These are phyloP conservation scores for Filosporella fistucella DNA, from an alignment of 495 filamentous ascomycete species.

Conservation along the genomic window DNA sequence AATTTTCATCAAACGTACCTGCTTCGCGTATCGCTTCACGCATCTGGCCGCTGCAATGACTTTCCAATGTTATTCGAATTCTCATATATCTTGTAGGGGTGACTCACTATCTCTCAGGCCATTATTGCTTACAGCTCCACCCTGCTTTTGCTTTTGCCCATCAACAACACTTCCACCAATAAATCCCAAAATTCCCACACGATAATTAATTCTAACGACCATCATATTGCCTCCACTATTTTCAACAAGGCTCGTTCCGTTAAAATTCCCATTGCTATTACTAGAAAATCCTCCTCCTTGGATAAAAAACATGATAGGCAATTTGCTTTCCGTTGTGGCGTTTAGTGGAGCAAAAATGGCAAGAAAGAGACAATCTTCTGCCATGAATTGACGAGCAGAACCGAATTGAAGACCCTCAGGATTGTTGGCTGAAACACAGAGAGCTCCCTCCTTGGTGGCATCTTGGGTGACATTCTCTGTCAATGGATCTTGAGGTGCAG, in stretches of 20 bases:
- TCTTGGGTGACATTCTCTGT: slow-evolving; percentile 5
- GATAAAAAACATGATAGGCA: slow-evolving; percentile 69
- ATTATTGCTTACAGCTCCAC: slow-evolving; percentile 60
- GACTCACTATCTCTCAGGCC: slow-evolving; percentile 66
- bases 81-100: no score
- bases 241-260: slow-evolving; percentile 56
- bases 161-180: slow-evolving; percentile 61
- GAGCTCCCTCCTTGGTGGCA: slow-evolving; percentile 4
- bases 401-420: slow-evolving; percentile 15
- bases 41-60: slow-evolving; percentile 43
- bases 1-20: slow-evolving; percentile 30
- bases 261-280: slow-evolving; percentile 61
- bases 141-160: slow-evolving; percentile 44
- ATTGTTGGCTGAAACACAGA: neutral
- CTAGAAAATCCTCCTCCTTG: slow-evolving; percentile 69
- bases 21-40: slow-evolving; percentile 57
- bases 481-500: slow-evolving; percentile 31
- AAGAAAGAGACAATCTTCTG: slow-evolving; percentile 72
- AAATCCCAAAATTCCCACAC: slow-evolving; percentile 72
- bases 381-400: slow-evolving; percentile 25
- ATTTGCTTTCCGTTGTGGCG: slow-evolving; percentile 34
- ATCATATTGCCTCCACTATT: slow-evolving; percentile 56
- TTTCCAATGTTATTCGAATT: neutral
- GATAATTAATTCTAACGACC: slow-evolving; percentile 70
- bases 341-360: slow-evolving; percentile 63